Base-by-base conservation (phyloP, 257 asterid genomes). In the Solanum chiquidenum region DNA sequence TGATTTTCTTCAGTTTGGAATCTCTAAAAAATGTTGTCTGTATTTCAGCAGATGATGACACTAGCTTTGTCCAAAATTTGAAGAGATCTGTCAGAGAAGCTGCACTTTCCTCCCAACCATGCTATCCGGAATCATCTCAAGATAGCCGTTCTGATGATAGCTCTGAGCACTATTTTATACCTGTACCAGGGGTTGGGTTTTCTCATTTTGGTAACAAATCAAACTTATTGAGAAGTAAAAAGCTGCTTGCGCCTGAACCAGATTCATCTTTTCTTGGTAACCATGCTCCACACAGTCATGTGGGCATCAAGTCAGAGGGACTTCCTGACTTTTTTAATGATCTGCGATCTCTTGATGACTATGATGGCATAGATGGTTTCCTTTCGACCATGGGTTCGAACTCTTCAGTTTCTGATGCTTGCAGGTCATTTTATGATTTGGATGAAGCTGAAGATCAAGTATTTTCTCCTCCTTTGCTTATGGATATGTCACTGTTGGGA, bases 61-160 rank as follows among this genome's bases (percentile, higher is more conserved):
- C 83, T 74, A 91, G 88, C 91, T 95, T 90, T 87, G 94, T 95
- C 71, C 98, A 94, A 91, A 94, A 96, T 87, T 90, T 97, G 93
- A 95, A 93, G 93, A 94, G 97, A 93, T 94, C 98, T 62, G 98
- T 97, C 84, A 92, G 99, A 92, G 98, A 94, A 93, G 98, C 99
- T 91, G 99, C 98, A 85, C 97, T 95, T 88, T 89, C 92, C 84
- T 92, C 94, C 84, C 95, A 90, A 89, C 86, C 90, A 14, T 86
- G 91, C 93, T 91, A 92, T 91, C 86, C 85, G 34, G 98, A 94
- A 68, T 93, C 96, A 87, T 95, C 98, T 71, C 96, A 91, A 83
- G 99, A 94, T 87, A 94, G 96, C 89, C 97, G 91, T 87, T 94
- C 98, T 90, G 96, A 94, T 93, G 98, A 95, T 89, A 91, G 96